A percentile compares a stretch with the other conserved stretches of the same genome.
phyloP scores from a whole-genome alignment of 2,329 filamentous ascomycete species.

The Thermothelomyces thermophilus region DNA sequence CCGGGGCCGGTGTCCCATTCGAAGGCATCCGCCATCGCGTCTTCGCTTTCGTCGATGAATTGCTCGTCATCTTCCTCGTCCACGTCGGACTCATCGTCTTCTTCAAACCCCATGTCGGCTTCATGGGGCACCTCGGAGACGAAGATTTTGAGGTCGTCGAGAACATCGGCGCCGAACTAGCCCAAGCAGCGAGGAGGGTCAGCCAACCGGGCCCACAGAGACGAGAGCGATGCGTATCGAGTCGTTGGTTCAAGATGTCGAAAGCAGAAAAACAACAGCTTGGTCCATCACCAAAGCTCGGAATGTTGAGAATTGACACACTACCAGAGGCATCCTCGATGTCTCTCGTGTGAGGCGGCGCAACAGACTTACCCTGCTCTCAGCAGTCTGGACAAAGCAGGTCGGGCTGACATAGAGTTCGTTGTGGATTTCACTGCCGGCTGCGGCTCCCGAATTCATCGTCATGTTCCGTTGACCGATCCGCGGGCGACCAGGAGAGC shows the following conservation, averaged over 20 bases:
- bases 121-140: constrained; percentile 8
- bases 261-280: too few relatives aligned
- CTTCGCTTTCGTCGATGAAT: background rate
- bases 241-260: too few relatives aligned
- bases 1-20: background rate
- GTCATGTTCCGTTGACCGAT: constrained; percentile 9
- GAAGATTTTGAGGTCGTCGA: constrained; percentile 20
- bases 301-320: too few relatives aligned
- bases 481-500: background rate
- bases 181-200: background rate
- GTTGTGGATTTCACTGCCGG: constrained; percentile 10
- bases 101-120: constrained; percentile 15
- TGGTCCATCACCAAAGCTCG: too few relatives aligned
- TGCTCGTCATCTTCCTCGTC: constrained; percentile 16
- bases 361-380: constrained; percentile 24
- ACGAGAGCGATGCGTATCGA: too few relatives aligned
- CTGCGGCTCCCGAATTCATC: constrained; percentile 1
- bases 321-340: too few relatives aligned
- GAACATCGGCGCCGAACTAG: constrained; percentile 22
- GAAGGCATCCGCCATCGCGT: background rate
- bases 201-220: background rate
- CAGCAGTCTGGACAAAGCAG: constrained; percentile 26
- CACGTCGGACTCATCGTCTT: constrained; percentile 3
- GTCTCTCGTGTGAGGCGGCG: background rate
- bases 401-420: constrained; percentile 24